Base-by-base conservation (phyloP, 2,329 filamentous ascomycete species). In the Paecilomyces variotii region DNA sequence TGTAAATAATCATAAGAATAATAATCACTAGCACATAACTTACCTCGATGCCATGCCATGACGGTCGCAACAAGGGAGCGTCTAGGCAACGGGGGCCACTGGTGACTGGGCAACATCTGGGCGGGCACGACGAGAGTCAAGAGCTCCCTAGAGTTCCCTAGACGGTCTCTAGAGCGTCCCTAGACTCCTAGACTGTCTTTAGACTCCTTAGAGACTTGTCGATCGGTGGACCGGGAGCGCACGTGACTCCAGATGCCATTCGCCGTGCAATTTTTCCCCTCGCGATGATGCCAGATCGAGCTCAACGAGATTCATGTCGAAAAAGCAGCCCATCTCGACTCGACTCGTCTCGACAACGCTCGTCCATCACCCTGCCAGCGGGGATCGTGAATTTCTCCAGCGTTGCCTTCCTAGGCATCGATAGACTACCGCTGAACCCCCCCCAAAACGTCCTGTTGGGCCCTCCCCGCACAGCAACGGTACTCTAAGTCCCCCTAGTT, bases 221-320 rank as follows among this genome's bases (percentile, higher is more conserved):
- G 50, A 52, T 52, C 50, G 25, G 50, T 52, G 50, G 50, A 52
- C 50, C 50, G 11, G 14, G 28, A 30, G 26, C 14, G 56, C 59
- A 61, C 59, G 59, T 61, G 59, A 53, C 30, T 19, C 27, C 14
- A 25, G 28, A 53, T 49, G 54, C 30, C 57, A 60, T 60, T 60
- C 59, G 58, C 52, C 56, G 55, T 57, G 54, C 59, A 57, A 55
- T 57, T 59, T 60, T 58, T 54, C 54, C 55, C 28, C 54, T 26
- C 27, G 12, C 14, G 52, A 54, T 58, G 56, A 58, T 54, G 56
- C 56, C 56, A 58, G 51, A 55, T 58, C 39, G 27, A 57, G 35
- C 52, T 58, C 56, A 58, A 34, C 51, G 19, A 52, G 11, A 54
- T 11, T 57, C 56, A 51, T 50, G n/a, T 4, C 12, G 12, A n/a